These are phyloP conservation scores for Primulina eburnea DNA, from an alignment of 257 asterid species.

Conservation along the genomic window DNA sequence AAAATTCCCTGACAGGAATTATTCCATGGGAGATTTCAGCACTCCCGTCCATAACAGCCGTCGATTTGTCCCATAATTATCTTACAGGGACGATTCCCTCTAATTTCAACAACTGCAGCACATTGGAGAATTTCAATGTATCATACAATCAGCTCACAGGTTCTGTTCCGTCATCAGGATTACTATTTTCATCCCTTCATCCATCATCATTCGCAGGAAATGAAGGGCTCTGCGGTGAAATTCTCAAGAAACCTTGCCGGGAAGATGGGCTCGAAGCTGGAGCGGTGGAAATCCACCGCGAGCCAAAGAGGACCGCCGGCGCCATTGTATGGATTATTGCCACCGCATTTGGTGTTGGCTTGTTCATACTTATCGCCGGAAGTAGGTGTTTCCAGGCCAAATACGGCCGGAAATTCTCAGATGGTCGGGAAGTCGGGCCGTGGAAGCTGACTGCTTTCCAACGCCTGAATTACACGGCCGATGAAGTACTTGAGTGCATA, in stretches of 20 bases:
- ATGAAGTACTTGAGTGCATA: conserved; percentile 63
- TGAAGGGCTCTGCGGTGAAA: conserved; percentile 72
- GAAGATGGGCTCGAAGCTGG: conserved; percentile 26
- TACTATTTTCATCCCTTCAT: conserved; percentile 57
- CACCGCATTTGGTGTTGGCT: conserved; percentile 66
- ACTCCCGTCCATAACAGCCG: conserved; percentile 63
- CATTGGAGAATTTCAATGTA: conserved; percentile 76
- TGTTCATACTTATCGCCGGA: conserved; percentile 56
- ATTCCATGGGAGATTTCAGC: conserved; percentile 95
- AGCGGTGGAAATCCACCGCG: conserved; percentile 34
- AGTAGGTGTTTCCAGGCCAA: conserved; percentile 54
- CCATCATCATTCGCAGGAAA: conserved; percentile 77
- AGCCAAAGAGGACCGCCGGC: conserved; percentile 61
- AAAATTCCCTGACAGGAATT: conserved; percentile 66
- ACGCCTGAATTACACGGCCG: conserved; percentile 70
- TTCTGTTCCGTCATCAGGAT: conserved; percentile 69
- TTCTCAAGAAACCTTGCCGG: conserved; percentile 54
- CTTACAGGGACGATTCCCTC: conserved; percentile 80
- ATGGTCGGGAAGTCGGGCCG: conserved; percentile 46
- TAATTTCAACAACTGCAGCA: conserved; percentile 64
- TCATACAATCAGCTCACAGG: conserved; percentile 88
- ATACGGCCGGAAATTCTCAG: conserved; percentile 40
- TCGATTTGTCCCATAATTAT: conserved; percentile 70
- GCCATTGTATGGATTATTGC: conserved; percentile 80
- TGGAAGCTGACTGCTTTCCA: conserved; percentile 91